Percentiles rank a stretch among this genome's conserved stretches.
Conservation (phyloP, 2,329 filamentous ascomycete genomes). For the Penicillium sp. region DNA sequence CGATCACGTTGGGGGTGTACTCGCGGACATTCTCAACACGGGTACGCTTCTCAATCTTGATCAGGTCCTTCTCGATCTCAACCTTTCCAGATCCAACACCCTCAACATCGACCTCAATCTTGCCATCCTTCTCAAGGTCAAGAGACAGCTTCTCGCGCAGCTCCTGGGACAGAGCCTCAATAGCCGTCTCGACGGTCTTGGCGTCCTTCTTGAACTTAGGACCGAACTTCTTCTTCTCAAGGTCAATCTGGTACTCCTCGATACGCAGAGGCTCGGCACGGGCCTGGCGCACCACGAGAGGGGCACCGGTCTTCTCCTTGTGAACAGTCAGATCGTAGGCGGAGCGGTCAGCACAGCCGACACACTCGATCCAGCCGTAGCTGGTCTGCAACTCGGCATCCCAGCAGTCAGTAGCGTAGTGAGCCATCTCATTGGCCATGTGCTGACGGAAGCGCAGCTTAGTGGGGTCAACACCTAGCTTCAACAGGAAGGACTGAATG, state of each 20-base stretch:
- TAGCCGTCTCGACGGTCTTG: constrained; percentile 76
- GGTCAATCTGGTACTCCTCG: constrained; percentile 82
- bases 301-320: constrained; percentile 84
- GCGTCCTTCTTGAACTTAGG: constrained; percentile 94
- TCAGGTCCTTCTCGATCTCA: constrained; percentile 73
- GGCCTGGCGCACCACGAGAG: constrained; percentile 80
- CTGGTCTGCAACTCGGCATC: constrained; percentile 90
- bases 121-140: constrained; percentile 70
- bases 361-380: constrained; percentile 97
- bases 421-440: constrained; percentile 87
- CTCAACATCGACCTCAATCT: constrained; percentile 73
- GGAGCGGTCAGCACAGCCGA: constrained; percentile 92
- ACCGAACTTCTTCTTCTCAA: constrained; percentile 95
- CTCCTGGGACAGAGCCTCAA: constrained; percentile 75
- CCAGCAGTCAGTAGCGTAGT: constrained; percentile 98
- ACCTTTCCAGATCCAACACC: constrained; percentile 69
- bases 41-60: constrained; percentile 81
- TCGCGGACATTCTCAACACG: constrained; percentile 81
- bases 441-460: constrained; percentile 98
- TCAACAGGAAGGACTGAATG: constrained; percentile 85
- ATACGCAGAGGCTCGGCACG: constrained; percentile 74
- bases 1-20: constrained; percentile 93
- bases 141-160: constrained; percentile 77
- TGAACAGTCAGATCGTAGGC: constrained; percentile 94
- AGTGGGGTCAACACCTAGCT: constrained; percentile 78